Evolutionary conservation across 2,329 filamentous ascomycete species (phyloP).

Genomic region (Pseudocercospora ulei): DNA sequence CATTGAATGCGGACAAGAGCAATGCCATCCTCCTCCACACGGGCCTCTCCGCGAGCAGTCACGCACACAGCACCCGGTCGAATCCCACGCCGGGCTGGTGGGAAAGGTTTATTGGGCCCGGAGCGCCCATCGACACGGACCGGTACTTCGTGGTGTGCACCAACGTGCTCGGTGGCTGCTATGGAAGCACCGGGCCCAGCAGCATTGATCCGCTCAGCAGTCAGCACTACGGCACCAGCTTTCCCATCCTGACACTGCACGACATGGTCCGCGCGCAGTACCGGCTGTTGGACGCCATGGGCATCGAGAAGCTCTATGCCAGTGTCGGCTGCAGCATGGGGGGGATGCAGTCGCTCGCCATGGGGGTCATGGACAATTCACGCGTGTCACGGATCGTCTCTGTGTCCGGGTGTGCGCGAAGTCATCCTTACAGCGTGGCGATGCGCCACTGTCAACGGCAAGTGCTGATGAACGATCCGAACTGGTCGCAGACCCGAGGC

Average conservation of each 20-base stretch:
- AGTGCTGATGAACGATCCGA: slow-evolving; percentile 97
- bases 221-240: slow-evolving; percentile 81
- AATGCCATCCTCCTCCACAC: slow-evolving; percentile 92
- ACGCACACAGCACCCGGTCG: slow-evolving; percentile 78
- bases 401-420: slow-evolving; percentile 86
- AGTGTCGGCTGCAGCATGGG: slow-evolving; percentile 97
- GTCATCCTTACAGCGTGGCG: slow-evolving; percentile 94
- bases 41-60: slow-evolving; percentile 89
- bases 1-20: slow-evolving; percentile 64
- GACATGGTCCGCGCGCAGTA: slow-evolving; percentile 98
- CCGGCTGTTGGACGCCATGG: slow-evolving; percentile 67
- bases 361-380: slow-evolving; percentile 71
- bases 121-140: slow-evolving; percentile 72
- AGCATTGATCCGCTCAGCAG: slow-evolving; percentile 82
- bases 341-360: slow-evolving; percentile 90
- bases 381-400: slow-evolving; percentile 73
- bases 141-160: slow-evolving; percentile 93
- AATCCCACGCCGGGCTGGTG: slow-evolving; percentile 94
- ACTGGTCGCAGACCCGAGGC: slow-evolving; percentile 70
- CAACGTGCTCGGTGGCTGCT: slow-evolving; percentile 92
- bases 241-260: slow-evolving; percentile 88
- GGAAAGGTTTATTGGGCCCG: slow-evolving; percentile 95
- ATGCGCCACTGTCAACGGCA: slow-evolving; percentile 97
- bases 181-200: slow-evolving; percentile 83
- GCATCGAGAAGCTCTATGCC: slow-evolving; percentile 70